These are phyloP conservation scores for Backusella luteola DNA, from an alignment of 192 early-diverging fungal species.

Conservation along the genomic window DNA sequence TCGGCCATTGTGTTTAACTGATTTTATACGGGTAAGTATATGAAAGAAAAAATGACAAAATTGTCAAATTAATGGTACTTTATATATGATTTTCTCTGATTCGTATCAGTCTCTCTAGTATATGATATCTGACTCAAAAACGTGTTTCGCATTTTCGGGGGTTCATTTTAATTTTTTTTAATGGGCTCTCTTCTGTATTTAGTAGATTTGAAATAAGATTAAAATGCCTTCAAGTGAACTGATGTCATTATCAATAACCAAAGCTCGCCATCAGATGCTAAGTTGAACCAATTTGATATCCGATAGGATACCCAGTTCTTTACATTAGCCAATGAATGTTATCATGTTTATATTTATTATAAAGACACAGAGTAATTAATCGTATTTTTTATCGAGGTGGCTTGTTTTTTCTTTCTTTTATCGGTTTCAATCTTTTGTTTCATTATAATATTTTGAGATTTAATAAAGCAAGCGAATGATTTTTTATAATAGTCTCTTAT, in stretches of 20 bases:
- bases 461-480: background rate
- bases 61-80: background rate
- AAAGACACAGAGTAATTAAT: background rate
- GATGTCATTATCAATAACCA: slow-evolving; percentile 4
- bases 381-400: background rate
- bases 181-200: slow-evolving; percentile 9
- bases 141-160: slow-evolving; percentile 8
- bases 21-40: background rate
- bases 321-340: background rate
- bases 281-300: background rate
- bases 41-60: background rate
- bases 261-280: background rate
- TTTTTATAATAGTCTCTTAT: background rate
- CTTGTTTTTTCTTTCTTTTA: background rate
- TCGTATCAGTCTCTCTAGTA: background rate
- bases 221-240: slow-evolving; percentile 3
- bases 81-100: slow-evolving; percentile 3
- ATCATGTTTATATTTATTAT: background rate
- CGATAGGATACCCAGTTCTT: slow-evolving; percentile 1
- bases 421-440: slow-evolving; percentile 4
- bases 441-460: background rate
- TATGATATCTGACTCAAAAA: slow-evolving; percentile 6
- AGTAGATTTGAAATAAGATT: slow-evolving; percentile 11
- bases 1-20: background rate
- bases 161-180: slow-evolving; percentile 8